Evolutionary conservation across 306 rosid genomes (phyloP).

Genomic region (Trichosanthes cucumerina): DNA sequence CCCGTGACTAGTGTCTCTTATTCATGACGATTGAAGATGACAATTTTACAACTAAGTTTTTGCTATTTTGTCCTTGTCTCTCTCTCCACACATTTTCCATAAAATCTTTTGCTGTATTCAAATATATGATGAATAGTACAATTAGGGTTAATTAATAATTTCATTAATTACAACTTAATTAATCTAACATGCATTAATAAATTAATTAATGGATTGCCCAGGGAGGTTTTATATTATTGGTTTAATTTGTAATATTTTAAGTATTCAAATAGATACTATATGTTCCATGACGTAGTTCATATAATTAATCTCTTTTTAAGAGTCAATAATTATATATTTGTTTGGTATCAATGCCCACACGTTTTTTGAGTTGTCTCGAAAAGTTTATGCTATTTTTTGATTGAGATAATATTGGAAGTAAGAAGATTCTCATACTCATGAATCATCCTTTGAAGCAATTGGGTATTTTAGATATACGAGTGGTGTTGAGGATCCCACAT

Average conservation of each 20-base stretch:
- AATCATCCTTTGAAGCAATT: no score
- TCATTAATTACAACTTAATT: not conserved
- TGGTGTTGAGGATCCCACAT: no score
- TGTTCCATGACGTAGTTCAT: not conserved
- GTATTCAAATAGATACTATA: not conserved
- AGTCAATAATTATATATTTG: not conserved
- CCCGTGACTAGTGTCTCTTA: conserved; percentile 56
- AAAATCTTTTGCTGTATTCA: not conserved
- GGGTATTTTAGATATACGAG: not conserved
- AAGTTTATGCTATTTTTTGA: not conserved
- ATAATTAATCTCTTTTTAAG: no score
- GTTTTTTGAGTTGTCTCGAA: not conserved
- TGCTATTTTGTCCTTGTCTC: not conserved
- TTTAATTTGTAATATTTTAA: not conserved
- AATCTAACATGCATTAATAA: not conserved
- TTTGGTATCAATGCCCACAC: not conserved
- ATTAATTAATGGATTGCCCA: not conserved
- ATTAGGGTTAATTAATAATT: not conserved
- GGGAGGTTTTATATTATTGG: not conserved
- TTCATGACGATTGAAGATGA: conserved; percentile 17
- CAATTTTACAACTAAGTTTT: conserved; percentile 19
- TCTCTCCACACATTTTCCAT: not conserved
- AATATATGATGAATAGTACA: not conserved
- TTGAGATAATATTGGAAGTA: not conserved
- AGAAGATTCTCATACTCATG: not conserved